A percentile compares a stretch with the other conserved stretches of the same genome.
phyloP scores from a whole-genome alignment of 2,329 filamentous ascomycete species.

The Apiospora arundinis region DNA sequence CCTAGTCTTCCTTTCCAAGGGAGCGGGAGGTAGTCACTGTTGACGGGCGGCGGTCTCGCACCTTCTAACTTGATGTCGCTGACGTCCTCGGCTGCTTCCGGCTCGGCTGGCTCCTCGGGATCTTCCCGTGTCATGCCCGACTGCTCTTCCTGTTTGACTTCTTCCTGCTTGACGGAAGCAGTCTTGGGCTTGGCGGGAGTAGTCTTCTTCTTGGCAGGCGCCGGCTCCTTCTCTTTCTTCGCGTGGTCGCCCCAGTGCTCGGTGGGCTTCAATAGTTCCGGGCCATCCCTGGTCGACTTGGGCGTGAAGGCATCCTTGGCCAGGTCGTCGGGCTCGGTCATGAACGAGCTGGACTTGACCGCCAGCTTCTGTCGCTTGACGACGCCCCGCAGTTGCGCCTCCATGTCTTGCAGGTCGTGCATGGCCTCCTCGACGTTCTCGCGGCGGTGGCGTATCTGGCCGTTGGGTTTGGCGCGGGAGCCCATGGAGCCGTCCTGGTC shows the following conservation, averaged over 20 bases:
- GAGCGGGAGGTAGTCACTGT: conserved; percentile 82
- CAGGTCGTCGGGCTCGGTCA: conserved; percentile 27
- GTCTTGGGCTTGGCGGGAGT: not conserved
- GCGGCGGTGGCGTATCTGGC: conserved; percentile 25
- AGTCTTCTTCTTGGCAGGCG: not conserved
- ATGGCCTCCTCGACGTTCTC: conserved; percentile 48
- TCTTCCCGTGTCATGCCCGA: conserved; percentile 24
- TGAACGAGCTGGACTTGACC: conserved; percentile 49
- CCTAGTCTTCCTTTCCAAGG: conserved; percentile 91
- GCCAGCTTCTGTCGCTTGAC: conserved; percentile 54
- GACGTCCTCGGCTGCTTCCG: conserved; percentile 33
- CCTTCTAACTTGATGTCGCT: conserved; percentile 35
- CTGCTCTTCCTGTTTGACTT: not conserved
- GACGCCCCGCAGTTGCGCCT: conserved; percentile 49
- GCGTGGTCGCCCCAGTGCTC: not conserved
- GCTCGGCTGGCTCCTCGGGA: conserved; percentile 25
- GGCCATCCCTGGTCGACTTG: conserved; percentile 22
- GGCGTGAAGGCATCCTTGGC: conserved; percentile 46
- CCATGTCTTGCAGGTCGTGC: conserved; percentile 56
- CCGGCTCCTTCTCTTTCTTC: not conserved
- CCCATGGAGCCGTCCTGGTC: not conserved
- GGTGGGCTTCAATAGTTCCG: conserved; percentile 19
- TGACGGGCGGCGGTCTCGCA: conserved; percentile 74
- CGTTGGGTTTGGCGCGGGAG: not conserved
- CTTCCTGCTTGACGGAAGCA: not conserved